Percentiles rank a stretch among this genome's conserved stretches.
phyloP scores from a whole-genome alignment of 768 basidiomycete species.

The Pilatotrama ljubarskyi region DNA sequence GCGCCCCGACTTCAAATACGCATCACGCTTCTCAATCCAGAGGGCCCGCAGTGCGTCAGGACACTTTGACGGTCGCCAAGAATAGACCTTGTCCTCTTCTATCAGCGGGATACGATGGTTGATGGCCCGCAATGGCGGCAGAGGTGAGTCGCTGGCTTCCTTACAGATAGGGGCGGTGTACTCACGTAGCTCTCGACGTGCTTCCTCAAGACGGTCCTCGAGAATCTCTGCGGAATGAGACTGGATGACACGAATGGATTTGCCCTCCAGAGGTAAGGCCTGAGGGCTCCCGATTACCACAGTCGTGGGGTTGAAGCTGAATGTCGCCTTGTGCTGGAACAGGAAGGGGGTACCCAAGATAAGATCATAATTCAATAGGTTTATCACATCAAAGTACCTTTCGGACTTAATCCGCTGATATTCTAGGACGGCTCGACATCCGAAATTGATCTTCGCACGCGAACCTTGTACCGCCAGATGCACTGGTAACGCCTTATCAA shows the following conservation, averaged over 20 bases:
- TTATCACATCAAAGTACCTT: constrained; percentile 11
- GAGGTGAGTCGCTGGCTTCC: constrained; percentile 17
- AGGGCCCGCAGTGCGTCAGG: constrained; percentile 31
- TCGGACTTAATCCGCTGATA: constrained; percentile 5
- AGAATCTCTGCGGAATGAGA: not conserved
- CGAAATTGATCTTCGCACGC: constrained; percentile 24
- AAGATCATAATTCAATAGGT: constrained; percentile 21
- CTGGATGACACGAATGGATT: not conserved
- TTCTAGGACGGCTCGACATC: constrained; percentile 4
- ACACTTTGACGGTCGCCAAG: constrained; percentile 39
- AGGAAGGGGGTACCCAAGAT: constrained; percentile 33
- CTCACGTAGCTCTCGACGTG: not conserved
- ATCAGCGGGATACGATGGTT: constrained; percentile 40
- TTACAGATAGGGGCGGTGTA: constrained; percentile 18
- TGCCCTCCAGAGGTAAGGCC: not conserved
- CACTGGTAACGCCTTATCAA: constrained; percentile 29
- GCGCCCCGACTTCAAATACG: constrained; percentile 32
- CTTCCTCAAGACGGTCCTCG: not conserved
- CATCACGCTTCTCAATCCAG: constrained; percentile 33
- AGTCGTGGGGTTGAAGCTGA: constrained; percentile 20
- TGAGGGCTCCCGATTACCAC: constrained; percentile 1
- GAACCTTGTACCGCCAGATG: constrained; percentile 37
- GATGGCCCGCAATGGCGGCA: constrained; percentile 34
- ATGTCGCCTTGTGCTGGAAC: constrained; percentile 5
- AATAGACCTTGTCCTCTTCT: constrained; percentile 33